A percentile compares a stretch with the other conserved stretches of the same genome.
These are phyloP conservation scores for Aspergillus caelatus DNA, from an alignment of 2,329 filamentous ascomycete species.

Conservation along the genomic window DNA sequence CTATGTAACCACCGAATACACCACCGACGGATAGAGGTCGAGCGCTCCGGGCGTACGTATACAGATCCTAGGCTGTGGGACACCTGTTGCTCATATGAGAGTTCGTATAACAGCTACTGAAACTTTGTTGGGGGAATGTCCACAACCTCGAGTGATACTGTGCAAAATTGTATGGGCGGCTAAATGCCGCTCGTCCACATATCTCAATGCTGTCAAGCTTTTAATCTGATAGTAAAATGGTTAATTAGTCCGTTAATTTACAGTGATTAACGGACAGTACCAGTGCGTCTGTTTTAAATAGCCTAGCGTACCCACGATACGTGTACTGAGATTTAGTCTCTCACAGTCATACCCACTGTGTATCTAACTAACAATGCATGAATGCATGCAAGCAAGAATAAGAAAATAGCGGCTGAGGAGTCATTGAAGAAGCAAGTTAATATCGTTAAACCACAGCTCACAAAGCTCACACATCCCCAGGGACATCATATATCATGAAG, in stretches of 20 bases:
- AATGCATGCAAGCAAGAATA: not conserved
- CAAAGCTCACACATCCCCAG: not conserved
- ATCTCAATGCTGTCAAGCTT: too few species aligned
- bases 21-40: too few species aligned
- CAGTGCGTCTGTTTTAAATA: not conserved
- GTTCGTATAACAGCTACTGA: not conserved
- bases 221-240: not conserved
- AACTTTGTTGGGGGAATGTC: not conserved
- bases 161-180: too few species aligned
- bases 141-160: not conserved
- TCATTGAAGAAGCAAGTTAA: not conserved
- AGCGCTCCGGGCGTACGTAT: too few species aligned
- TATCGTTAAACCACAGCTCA: not conserved
- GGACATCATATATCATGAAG: not conserved
- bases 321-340: not conserved
- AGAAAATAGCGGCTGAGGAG: fast-evolving
- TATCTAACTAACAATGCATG: not conserved
- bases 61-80: too few species aligned
- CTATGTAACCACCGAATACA: too few species aligned
- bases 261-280: not conserved
- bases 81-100: not conserved
- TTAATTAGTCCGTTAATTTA: not conserved
- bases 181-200: not conserved
- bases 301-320: not conserved
- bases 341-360: not conserved